Evolutionary conservation across 2,329 filamentous ascomycete species (phyloP), one percentile per base, ranked within the genome.

Genomic region (Colletotrichum tropicicola): DNA sequence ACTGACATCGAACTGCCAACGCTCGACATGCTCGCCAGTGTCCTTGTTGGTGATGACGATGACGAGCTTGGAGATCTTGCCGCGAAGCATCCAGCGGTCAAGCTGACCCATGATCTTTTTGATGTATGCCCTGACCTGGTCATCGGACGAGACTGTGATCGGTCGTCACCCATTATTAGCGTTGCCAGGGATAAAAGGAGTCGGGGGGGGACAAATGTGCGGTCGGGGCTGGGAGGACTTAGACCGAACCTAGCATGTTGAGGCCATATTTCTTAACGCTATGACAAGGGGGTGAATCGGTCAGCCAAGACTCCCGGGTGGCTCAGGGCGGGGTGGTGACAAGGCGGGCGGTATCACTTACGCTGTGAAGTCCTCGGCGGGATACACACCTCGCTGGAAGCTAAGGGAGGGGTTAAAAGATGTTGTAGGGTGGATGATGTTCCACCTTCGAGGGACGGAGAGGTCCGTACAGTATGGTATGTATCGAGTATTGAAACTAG

Each of bases 21-120:
- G 86, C 82, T 99, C 96, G 45, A 99, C 89, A 78, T 97, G 92
- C 76, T 98, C 94, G 68, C 95, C 96, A 0, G 94, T 97, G 78
- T 99, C 96, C 79, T 98, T 98, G 83, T 92, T 92, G 30, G 95
- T 98, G 70, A 99, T 94, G 49, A 99, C 96, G 56, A 99, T 92
- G 65, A 99, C 94, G 12, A 99, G 89, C 79, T 97, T 98, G 55
- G 93, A 97, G 76, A 99, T 98, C 80, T 99, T 98, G 77, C 94
- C 93, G 72, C 92, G 92, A 56, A 94, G 86, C 94, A 98, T 98
- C 96, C 96, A 99, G 77, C 93, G 93, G 82, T 97, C 95, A 63
- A 99, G 88, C 80, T 99, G 96, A 27, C 90, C 91, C 94, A 98
- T 99, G 82, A 99, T 98, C 81, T 97, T 97, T 80, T 97, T 98